Evolutionary conservation across 768 basidiomycete genomes (phyloP).

Genomic region (Boletus vermiculosoides): DNA sequence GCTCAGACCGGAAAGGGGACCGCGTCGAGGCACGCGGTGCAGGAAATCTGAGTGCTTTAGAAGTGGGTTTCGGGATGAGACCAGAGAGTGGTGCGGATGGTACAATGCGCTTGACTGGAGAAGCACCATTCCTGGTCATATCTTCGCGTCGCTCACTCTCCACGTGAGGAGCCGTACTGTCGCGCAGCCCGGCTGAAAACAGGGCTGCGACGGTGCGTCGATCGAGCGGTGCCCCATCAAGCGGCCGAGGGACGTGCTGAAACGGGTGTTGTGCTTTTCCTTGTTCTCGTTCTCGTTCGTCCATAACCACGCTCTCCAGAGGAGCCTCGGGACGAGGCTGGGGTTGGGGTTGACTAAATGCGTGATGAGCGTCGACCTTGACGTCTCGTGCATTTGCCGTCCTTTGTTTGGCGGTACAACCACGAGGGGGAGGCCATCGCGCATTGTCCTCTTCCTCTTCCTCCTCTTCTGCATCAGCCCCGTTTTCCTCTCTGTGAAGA

Average conservation of each 20-base stretch:
- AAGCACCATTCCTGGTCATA: neutral
- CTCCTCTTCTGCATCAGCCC: neutral
- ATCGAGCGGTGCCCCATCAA: neutral
- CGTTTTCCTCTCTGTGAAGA: neutral
- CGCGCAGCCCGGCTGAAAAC: neutral
- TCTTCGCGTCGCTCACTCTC: neutral
- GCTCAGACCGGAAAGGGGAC: constrained; percentile 21
- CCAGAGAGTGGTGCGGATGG: neutral
- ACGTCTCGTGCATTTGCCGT: neutral
- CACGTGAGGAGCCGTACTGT: neutral
- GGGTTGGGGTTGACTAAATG: constrained; percentile 14
- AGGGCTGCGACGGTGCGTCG: neutral
- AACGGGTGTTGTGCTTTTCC: too few relatives aligned
- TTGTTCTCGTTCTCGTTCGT: constrained; percentile 1
- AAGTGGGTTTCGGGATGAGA: neutral
- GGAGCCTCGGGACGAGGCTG: neutral
- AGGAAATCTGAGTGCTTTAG: constrained; percentile 13
- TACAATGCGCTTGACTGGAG: constrained; percentile 1
- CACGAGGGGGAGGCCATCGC: constrained; percentile 19
- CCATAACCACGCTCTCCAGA: neutral
- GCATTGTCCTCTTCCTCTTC: neutral
- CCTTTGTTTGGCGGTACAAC: neutral
- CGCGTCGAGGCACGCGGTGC: constrained; percentile 17
- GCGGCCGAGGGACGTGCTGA: neutral
- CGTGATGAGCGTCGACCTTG: constrained; percentile 5